Conservation (phyloP, 2,329 filamentous ascomycete species). For the Torrubiella hemipterigena region DNA sequence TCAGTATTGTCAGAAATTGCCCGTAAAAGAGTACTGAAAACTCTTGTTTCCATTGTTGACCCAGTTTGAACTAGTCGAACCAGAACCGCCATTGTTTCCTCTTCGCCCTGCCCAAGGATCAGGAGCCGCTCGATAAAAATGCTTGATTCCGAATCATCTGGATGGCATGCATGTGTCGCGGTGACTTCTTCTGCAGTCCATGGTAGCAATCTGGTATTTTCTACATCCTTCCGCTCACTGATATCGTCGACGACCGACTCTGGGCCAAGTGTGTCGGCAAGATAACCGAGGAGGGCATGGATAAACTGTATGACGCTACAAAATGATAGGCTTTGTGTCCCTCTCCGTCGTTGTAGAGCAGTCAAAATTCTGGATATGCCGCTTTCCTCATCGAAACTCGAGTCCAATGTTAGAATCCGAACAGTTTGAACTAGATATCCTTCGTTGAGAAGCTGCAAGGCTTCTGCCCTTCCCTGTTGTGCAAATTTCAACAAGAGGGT, state of each 20-base stretch:
- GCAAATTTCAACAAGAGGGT: slow-evolving; percentile 57
- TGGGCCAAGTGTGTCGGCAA: slow-evolving; percentile 24
- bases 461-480: slow-evolving; percentile 45
- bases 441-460: slow-evolving; percentile 44
- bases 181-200: slow-evolving; percentile 35
- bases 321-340: too few species aligned
- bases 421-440: slow-evolving; percentile 48
- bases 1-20: slow-evolving; percentile 37
- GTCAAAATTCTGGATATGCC: too few species aligned
- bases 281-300: slow-evolving; percentile 28
- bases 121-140: slow-evolving; percentile 58
- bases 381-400: slow-evolving; percentile 32
- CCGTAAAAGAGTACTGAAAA: slow-evolving; percentile 40
- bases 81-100: slow-evolving; percentile 43
- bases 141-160: slow-evolving; percentile 21
- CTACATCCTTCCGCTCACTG: slow-evolving; percentile 24
- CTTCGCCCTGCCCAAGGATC: slow-evolving; percentile 43
- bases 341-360: too few species aligned
- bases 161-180: slow-evolving; percentile 29
- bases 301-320: too few species aligned
- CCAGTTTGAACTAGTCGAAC: slow-evolving; percentile 41
- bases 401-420: slow-evolving; percentile 50
- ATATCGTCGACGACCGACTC: slow-evolving; percentile 25
- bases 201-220: slow-evolving; percentile 23
- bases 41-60: slow-evolving; percentile 33